A percentile compares a stretch with the other conserved stretches of the same genome.
phyloP scores from a whole-genome alignment of 805 yeast genomes.

The Schwanniomyces sp. region DNA sequence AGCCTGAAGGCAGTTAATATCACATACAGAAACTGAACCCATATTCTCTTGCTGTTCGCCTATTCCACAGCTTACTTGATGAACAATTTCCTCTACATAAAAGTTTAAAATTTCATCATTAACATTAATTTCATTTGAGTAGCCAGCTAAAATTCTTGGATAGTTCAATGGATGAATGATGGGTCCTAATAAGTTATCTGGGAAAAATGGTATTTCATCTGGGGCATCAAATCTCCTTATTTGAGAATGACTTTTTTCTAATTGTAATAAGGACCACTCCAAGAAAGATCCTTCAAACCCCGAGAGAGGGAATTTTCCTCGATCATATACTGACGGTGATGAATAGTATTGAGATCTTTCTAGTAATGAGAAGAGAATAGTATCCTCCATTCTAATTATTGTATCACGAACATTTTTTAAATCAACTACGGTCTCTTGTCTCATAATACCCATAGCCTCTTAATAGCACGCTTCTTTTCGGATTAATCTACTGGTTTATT shows the following conservation, averaged over 20 bases:
- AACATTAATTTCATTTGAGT: constrained; percentile 72
- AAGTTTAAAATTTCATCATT: constrained; percentile 65
- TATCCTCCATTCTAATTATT: constrained; percentile 92
- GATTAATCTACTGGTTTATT: no score
- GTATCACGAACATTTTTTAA: constrained; percentile 80
- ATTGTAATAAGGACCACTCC: constrained; percentile 79
- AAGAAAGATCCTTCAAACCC: constrained; percentile 77
- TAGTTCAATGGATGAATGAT: constrained; percentile 76
- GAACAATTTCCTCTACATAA: constrained; percentile 75
- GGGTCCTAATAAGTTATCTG: constrained; percentile 65
- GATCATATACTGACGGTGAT: constrained; percentile 72
- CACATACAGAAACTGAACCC: constrained; percentile 84
- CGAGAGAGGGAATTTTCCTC: constrained; percentile 57
- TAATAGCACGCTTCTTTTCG: constrained; percentile 2
- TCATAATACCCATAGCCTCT: constrained; percentile 72
- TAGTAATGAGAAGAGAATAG: constrained; percentile 87
- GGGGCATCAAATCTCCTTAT: constrained; percentile 91
- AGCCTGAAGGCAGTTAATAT: constrained; percentile 84
- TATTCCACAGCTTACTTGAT: constrained; percentile 59
- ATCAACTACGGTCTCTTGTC: constrained; percentile 81
- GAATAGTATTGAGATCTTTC: constrained; percentile 87
- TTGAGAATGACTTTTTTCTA: constrained; percentile 67
- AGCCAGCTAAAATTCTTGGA: constrained; percentile 75
- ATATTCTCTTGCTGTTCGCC: constrained; percentile 83
- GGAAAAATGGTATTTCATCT: constrained; percentile 89